Evolutionary conservation across 2,329 filamentous ascomycete genomes (phyloP).

Genomic region (Alternaria longipes): DNA sequence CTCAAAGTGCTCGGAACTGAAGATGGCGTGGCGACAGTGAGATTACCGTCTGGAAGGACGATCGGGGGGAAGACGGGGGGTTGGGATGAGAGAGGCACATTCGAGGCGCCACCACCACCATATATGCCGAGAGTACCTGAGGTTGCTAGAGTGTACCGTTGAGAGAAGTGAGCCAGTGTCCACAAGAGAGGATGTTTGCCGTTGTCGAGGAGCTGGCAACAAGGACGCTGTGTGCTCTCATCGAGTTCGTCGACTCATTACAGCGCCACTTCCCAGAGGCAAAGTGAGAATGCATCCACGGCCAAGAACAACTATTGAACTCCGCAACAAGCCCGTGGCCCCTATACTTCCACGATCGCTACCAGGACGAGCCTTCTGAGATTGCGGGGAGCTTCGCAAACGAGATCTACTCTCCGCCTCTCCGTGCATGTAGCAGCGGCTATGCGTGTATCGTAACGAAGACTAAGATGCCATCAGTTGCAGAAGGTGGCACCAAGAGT

Average conservation of each 20-base stretch:
- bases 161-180: neutral
- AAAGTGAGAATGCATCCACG: neutral
- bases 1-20: neutral
- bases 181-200: neutral
- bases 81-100: neutral
- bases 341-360: neutral
- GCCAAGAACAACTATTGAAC: neutral
- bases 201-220: neutral
- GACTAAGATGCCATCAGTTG: neutral
- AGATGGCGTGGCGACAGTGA: neutral
- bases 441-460: neutral
- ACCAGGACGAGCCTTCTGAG: neutral
- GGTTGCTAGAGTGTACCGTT: conserved; percentile 13
- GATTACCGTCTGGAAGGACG: neutral
- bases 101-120: conserved; percentile 23
- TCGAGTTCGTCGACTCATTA: neutral
- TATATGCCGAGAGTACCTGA: conserved; percentile 25
- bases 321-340: neutral
- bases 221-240: neutral
- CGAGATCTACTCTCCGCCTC: neutral
- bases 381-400: neutral
- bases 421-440: neutral
- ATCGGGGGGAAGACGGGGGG: neutral
- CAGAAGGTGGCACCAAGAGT: neutral
- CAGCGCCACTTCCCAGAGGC: neutral